These are phyloP conservation scores for Waitea zeae DNA, from an alignment of 1,284 basidiomycete species.

Conservation along the genomic window DNA sequence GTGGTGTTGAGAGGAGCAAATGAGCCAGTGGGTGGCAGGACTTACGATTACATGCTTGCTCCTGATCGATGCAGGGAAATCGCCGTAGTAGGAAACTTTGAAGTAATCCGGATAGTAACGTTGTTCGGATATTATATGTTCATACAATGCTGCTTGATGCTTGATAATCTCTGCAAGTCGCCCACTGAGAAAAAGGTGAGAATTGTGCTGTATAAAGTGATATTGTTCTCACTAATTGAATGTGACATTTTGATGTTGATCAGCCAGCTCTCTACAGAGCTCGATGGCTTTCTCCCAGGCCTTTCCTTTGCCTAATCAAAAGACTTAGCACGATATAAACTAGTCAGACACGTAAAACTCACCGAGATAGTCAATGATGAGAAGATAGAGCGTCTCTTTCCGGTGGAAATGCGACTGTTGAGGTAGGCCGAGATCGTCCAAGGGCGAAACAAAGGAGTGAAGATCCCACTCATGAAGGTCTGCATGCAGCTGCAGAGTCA, in stretches of 20 bases:
- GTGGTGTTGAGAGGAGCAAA: slow-evolving; percentile 3
- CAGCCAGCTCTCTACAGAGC: slow-evolving; percentile 80
- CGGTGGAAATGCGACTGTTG: slow-evolving; percentile 89
- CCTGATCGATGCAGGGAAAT: slow-evolving; percentile 70
- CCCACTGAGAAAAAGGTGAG: slow-evolving; percentile 23
- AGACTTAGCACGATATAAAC: not conserved
- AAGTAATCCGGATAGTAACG: slow-evolving; percentile 88
- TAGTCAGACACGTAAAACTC: slow-evolving; percentile 8
- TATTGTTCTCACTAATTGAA: slow-evolving; percentile 65
- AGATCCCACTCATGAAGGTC: slow-evolving; percentile 86
- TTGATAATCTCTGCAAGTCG: slow-evolving; percentile 73
- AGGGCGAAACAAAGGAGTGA: slow-evolving; percentile 63
- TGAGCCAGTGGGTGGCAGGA: slow-evolving; percentile 5
- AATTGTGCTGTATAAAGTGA: slow-evolving; percentile 4
- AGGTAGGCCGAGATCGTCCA: slow-evolving; percentile 77
- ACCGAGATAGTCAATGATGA: slow-evolving; percentile 83
- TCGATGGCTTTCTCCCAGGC: slow-evolving; percentile 92
- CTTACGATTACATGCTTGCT: slow-evolving; percentile 78
- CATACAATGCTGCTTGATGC: slow-evolving; percentile 71
- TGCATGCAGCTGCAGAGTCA: slow-evolving; percentile 86
- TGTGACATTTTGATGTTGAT: slow-evolving; percentile 72
- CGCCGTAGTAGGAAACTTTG: slow-evolving; percentile 85
- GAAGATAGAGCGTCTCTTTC: slow-evolving; percentile 78
- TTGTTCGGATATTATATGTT: slow-evolving; percentile 69
- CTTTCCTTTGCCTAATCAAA: slow-evolving; percentile 65